phyloP scores from a whole-genome alignment of 2,329 filamentous ascomycete species.

The Ophiostoma tasmaniense region DNA sequence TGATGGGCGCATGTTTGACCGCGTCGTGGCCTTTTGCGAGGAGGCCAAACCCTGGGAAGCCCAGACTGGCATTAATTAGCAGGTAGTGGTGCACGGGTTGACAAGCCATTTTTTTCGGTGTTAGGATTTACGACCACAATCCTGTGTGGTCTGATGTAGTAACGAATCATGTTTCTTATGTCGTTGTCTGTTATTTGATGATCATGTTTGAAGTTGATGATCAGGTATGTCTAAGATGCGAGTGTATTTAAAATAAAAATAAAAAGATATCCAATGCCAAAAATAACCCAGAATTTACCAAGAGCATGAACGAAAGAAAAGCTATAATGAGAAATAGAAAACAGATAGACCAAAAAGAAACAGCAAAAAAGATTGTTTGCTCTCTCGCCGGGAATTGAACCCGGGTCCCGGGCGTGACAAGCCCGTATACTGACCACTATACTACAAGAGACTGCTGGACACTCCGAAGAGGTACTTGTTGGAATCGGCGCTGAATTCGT shows the following conservation, averaged over 20 bases:
- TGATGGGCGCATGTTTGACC: slow-evolving; percentile 61
- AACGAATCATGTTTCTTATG: not conserved
- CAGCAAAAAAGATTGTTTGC: not conserved
- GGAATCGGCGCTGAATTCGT: not conserved
- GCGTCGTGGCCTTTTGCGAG: slow-evolving; percentile 55
- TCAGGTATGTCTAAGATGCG: not conserved
- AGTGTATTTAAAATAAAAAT: not conserved
- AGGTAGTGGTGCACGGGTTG: not conserved
- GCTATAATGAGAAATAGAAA: not conserved
- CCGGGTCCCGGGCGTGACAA: slow-evolving; percentile 6
- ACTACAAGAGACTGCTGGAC: slow-evolving; percentile 2
- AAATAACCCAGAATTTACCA: not conserved
- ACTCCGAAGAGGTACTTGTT: not conserved
- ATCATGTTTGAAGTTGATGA: not conserved
- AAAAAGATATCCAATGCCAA: not conserved
- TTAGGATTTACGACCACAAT: too few relatives aligned
- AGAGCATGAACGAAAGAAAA: not conserved
- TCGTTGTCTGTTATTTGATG: not conserved
- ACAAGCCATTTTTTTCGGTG: too few relatives aligned
- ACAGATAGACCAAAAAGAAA: not conserved
- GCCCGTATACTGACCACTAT: slow-evolving; percentile 7
- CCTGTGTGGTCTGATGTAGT: too few relatives aligned
- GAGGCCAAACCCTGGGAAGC: slow-evolving; percentile 33
- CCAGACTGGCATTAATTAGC: not conserved
- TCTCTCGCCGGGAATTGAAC: slow-evolving; percentile 7